phyloP scores from a whole-genome alignment of 345 rosid species.

The Gossypioides kirkii region DNA sequence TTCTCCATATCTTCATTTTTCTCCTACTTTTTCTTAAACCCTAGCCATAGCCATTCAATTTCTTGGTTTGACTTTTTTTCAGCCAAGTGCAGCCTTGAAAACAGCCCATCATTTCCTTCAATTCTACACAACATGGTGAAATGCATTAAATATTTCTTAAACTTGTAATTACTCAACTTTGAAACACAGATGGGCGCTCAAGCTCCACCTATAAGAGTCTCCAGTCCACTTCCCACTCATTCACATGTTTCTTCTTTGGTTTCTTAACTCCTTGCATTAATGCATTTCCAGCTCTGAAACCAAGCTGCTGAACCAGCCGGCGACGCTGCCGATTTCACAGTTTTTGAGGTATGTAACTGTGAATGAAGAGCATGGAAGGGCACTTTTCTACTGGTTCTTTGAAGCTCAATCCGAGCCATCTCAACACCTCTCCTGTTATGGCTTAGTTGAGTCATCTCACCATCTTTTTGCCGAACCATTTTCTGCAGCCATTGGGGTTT shows the following conservation, averaged over 20 bases:
- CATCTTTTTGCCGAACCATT: no score
- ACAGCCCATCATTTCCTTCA: background rate
- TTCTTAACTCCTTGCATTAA: conserved; percentile 17
- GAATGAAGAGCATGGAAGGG: conserved; percentile 43
- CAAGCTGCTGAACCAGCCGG: conserved; percentile 52
- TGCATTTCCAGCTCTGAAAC: conserved; percentile 25
- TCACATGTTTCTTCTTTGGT: conserved; percentile 13
- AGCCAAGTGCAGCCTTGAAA: no score
- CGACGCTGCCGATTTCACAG: conserved; percentile 34
- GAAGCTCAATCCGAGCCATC: conserved; percentile 51
- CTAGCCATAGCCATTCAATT: background rate
- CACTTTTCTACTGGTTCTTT: conserved; percentile 73
- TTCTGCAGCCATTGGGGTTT: no score
- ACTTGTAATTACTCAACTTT: background rate
- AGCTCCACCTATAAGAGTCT: background rate
- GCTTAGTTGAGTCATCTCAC: conserved; percentile 46
- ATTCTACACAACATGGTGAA: background rate
- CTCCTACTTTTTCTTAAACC: no score
- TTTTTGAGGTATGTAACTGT: conserved; percentile 68
- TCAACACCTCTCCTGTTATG: conserved; percentile 55
- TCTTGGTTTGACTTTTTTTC: background rate
- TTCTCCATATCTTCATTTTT: no score
- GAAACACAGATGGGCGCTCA: background rate
- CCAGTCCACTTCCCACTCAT: background rate
- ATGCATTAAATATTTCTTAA: background rate